Percentiles rank a stretch among this genome's conserved stretches.
Conservation (phyloP, 2,329 filamentous ascomycete species). For the Gaeumannomyces sp. region DNA sequence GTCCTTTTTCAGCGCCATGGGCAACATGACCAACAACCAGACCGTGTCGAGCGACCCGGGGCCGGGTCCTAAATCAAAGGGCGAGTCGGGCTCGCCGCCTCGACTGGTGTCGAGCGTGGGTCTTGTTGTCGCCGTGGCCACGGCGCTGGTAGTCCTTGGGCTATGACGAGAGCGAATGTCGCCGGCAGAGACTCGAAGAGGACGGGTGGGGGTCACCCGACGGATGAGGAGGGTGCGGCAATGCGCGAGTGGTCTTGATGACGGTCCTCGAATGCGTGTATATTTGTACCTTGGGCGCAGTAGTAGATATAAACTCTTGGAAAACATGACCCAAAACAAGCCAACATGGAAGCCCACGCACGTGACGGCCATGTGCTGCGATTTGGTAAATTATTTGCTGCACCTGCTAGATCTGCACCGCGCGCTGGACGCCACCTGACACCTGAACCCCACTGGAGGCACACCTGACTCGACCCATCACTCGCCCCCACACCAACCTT, state of each 20-base stretch:
- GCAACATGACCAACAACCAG: slow-evolving; percentile 43
- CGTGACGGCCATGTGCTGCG: neutral
- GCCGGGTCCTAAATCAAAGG: slow-evolving; percentile 4
- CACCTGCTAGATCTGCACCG: neutral
- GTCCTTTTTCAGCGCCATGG: slow-evolving; percentile 44
- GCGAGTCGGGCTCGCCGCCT: neutral
- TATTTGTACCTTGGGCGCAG: too few species aligned
- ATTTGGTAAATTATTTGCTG: neutral
- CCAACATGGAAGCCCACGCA: neutral
- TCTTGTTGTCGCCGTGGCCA: neutral
- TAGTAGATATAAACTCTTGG: too few species aligned
- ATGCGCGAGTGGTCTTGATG: too few species aligned
- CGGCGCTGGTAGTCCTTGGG: neutral
- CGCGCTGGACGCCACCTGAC: neutral
- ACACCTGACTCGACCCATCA: neutral
- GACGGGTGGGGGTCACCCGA: neutral
- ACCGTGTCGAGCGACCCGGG: slow-evolving; percentile 24
- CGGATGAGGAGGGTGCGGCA: neutral
- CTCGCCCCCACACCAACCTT: neutral
- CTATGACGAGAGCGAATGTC: neutral
- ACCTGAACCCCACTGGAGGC: neutral
- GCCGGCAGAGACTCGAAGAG: too few species aligned
- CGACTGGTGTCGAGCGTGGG: neutral
- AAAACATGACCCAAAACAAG: too few species aligned
- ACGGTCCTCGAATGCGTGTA: too few species aligned